Base-by-base conservation (phyloP, 2,329 filamentous ascomycete genomes). In the Ilyonectria mors-panacis region DNA sequence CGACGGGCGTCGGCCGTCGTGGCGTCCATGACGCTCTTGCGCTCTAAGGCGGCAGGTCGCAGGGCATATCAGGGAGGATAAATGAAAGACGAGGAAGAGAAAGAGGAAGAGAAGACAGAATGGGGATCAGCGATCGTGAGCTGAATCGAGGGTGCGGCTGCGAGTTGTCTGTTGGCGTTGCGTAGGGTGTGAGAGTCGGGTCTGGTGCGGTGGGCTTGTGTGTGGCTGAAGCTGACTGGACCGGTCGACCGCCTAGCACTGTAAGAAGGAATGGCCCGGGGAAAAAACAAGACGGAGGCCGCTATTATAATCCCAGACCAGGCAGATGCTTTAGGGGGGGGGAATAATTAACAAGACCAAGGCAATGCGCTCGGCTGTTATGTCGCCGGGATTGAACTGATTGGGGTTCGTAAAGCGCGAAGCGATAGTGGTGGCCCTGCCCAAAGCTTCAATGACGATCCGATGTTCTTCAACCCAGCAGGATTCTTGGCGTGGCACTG, bases 11-110 rank as follows among this genome's bases (percentile, higher is more conserved):
- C 73, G 59, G 66, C 67, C 47, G 68, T 66, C 67, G 71, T 64
- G 68, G 74, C 70, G 75, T 78, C 77, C 78, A 78, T 79, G 78
- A 74, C 71, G 76, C 74, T 72, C 68, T 70, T 57, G 70, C 68
- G 70, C 68, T 73, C 66, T 72, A 74, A 35, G 64, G 71, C 47
- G 65, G 66, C 30, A 66, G 48, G 47, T 63, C 63, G 70, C 58
- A 53, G 65, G 69, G 67, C 75, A 76, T 76, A 58, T 76, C 74
- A 74, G 55, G 62, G 53, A 65, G 50, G 56, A 39, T 55, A 15
- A 28, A 53, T 54, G 21, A 44, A 47, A 21, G 23, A 55, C 35
- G 44, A 48, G 17, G 35, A 33, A 45, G 23, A 10, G 30, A 30
- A 57, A 42, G 56, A 21, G n/a, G 35, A 26, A 44, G 58, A 39